Evolutionary conservation across 2,329 filamentous ascomycete species (phyloP).

Genomic region (Aspergillus pseudoviridinutans): DNA sequence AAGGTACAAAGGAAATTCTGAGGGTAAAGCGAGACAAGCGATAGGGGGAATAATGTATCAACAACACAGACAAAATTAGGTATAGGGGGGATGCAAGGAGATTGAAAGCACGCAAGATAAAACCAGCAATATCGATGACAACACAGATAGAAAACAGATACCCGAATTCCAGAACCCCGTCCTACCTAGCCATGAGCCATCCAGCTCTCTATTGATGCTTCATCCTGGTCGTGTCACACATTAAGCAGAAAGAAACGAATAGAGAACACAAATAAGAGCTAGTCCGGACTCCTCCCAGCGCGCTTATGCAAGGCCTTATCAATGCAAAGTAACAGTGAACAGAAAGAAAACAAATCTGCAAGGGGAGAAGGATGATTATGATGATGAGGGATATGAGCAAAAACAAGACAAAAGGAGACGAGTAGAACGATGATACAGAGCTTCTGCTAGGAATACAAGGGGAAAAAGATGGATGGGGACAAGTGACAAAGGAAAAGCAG

Average conservation of each 20-base stretch:
- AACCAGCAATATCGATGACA: neutral
- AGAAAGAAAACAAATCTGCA: conserved; percentile 5
- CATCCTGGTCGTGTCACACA: conserved; percentile 21
- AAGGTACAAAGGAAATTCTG: neutral
- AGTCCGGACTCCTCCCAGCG: conserved; percentile 23
- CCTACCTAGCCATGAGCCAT: conserved; percentile 20
- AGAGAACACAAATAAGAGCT: conserved; percentile 12
- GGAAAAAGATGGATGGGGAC: conserved; percentile 17
- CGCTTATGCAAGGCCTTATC: conserved; percentile 16
- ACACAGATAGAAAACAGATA: conserved; percentile 8
- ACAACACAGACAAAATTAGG: neutral
- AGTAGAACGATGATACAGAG: conserved; percentile 15
- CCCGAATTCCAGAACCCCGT: conserved; percentile 17
- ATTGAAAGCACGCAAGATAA: neutral
- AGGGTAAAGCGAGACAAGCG: neutral
- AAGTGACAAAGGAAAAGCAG: conserved; percentile 19
- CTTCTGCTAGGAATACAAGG: conserved; percentile 21
- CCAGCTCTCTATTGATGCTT: conserved; percentile 23
- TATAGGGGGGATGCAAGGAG: neutral
- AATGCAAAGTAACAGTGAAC: conserved; percentile 19
- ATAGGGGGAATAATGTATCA: neutral
- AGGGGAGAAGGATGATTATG: conserved; percentile 8
- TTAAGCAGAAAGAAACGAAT: conserved; percentile 15
- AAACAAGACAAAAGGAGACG: conserved; percentile 11
- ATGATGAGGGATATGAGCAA: conserved; percentile 7